These are phyloP conservation scores for Ophioceras dolichostomum DNA, from an alignment of 2,329 filamentous ascomycete species.

Conservation along the genomic window DNA sequence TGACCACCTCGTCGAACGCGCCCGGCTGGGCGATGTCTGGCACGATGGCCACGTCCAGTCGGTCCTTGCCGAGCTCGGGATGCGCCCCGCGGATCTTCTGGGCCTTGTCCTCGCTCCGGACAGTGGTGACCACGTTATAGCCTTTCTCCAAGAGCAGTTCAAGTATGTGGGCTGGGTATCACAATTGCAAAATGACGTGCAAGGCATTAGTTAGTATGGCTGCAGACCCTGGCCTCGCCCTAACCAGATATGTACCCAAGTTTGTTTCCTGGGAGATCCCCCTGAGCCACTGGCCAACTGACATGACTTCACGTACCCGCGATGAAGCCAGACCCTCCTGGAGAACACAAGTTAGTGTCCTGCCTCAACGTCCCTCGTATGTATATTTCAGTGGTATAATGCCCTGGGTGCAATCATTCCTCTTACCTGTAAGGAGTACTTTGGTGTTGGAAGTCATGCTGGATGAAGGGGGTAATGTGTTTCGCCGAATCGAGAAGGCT, in stretches of 20 bases:
- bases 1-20: conserved; percentile 58
- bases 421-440: conserved; percentile 30
- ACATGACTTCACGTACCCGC: conserved; percentile 27
- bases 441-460: conserved; percentile 26
- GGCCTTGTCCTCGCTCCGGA: conserved; percentile 41
- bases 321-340: conserved; percentile 40
- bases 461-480: too few relatives aligned
- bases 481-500: too few relatives aligned
- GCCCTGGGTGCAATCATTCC: too few relatives aligned
- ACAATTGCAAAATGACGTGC: too few relatives aligned
- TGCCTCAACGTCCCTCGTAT: too few relatives aligned
- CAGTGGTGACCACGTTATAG: conserved; percentile 42
- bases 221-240: background rate
- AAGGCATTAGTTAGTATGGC: background rate
- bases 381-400: too few relatives aligned
- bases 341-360: too few relatives aligned
- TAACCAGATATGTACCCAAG: too few relatives aligned
- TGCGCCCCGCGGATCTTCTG: conserved; percentile 36
- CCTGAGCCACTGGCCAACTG: too few relatives aligned
- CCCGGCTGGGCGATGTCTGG: conserved; percentile 62
- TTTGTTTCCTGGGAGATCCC: too few relatives aligned
- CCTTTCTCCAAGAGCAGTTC: conserved; percentile 37
- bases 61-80: conserved; percentile 24
- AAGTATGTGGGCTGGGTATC: conserved; percentile 40
- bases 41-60: conserved; percentile 47